Percentiles rank a stretch among this genome's conserved stretches.
phyloP scores from a whole-genome alignment of 2,329 filamentous ascomycete genomes.

The Aspergillus melleus region DNA sequence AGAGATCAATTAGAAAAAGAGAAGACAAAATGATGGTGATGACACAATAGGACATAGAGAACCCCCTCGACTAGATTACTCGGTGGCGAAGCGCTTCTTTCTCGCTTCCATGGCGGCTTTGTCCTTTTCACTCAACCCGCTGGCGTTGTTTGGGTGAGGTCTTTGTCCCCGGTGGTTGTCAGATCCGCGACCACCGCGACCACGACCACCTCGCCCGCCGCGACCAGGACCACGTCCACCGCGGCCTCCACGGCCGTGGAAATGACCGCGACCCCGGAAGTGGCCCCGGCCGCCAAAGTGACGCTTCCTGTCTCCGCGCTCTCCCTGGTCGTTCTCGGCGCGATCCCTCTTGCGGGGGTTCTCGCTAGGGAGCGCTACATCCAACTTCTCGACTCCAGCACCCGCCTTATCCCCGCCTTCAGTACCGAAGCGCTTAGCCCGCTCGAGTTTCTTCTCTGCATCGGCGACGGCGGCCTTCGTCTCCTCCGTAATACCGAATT shows the following conservation, averaged over 20 bases:
- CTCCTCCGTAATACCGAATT: constrained; percentile 49
- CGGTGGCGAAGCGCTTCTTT: constrained; percentile 48
- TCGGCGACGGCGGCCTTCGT: constrained; percentile 40
- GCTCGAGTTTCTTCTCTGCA: constrained; percentile 45
- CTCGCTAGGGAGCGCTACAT: constrained; percentile 47
- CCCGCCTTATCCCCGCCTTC: constrained; percentile 20
- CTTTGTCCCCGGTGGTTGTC: background rate
- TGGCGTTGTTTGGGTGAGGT: constrained; percentile 9
- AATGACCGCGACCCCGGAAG: constrained; percentile 23
- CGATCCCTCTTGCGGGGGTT: constrained; percentile 43
- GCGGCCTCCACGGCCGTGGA: constrained; percentile 6
- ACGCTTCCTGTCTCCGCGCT: constrained; percentile 44
- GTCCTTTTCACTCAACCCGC: constrained; percentile 43
- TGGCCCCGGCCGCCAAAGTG: constrained; percentile 37
- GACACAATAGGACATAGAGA: constrained; percentile 1
- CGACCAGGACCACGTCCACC: constrained; percentile 10
- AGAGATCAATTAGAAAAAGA: constrained; percentile 15
- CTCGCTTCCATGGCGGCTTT: constrained; percentile 46
- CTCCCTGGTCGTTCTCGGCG: constrained; percentile 35
- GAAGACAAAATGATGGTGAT: constrained; percentile 1
- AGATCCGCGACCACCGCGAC: constrained; percentile 13
- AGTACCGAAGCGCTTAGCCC: constrained; percentile 49
- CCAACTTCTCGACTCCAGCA: constrained; percentile 42
- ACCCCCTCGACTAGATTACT: constrained; percentile 17
- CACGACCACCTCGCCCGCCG: constrained; percentile 14